These are phyloP conservation scores for Aaosphaeria pasadenensis DNA, from an alignment of 2,329 filamentous ascomycete species.

Conservation along the genomic window DNA sequence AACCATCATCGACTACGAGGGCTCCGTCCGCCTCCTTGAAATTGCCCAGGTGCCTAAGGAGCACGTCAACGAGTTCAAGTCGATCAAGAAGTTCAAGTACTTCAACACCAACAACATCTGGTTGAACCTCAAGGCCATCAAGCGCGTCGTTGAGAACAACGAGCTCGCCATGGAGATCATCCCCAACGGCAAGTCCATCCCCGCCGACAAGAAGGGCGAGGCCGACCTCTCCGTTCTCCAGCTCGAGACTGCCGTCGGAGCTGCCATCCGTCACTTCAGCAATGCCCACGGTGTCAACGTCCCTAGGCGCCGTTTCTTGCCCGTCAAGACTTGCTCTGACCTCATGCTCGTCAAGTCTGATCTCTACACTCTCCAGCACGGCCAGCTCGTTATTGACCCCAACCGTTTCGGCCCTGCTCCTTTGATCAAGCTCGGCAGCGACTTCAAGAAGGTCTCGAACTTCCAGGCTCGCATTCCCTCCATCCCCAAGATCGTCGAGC, in stretches of 20 bases:
- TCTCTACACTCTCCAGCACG: slow-evolving; percentile 97
- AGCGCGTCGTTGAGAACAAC: slow-evolving; percentile 97
- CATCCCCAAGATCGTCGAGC: slow-evolving; percentile 87
- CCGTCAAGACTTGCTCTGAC: slow-evolving; percentile 99
- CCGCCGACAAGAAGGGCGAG: slow-evolving; percentile 99
- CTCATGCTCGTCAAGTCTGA: slow-evolving; percentile 99
- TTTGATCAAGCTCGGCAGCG: slow-evolving; percentile 95
- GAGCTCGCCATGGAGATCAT: slow-evolving; percentile 99
- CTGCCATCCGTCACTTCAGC: slow-evolving; percentile 97
- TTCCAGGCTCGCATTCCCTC: slow-evolving; percentile 85
- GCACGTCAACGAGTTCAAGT: slow-evolving; percentile 99
- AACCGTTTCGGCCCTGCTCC: slow-evolving; percentile 95
- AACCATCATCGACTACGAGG: slow-evolving; percentile 99
- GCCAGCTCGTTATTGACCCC: slow-evolving; percentile 94
- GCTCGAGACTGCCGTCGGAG: slow-evolving; percentile 97
- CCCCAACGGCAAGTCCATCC: slow-evolving; percentile 97
- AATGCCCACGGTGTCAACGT: slow-evolving; percentile 99
- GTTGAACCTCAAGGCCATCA: slow-evolving; percentile 96
- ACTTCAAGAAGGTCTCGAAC: slow-evolving; percentile 99
- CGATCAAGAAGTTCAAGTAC: slow-evolving; percentile 99
- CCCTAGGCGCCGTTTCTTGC: slow-evolving; percentile 94
- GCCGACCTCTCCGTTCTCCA: slow-evolving; percentile 96
- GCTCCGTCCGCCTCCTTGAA: slow-evolving; percentile 92
- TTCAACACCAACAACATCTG: slow-evolving; percentile 99
- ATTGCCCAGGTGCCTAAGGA: slow-evolving; percentile 99